Conservation (phyloP, 2,329 filamentous ascomycete genomes). For the Phyllosticta paracitricarpa region DNA sequence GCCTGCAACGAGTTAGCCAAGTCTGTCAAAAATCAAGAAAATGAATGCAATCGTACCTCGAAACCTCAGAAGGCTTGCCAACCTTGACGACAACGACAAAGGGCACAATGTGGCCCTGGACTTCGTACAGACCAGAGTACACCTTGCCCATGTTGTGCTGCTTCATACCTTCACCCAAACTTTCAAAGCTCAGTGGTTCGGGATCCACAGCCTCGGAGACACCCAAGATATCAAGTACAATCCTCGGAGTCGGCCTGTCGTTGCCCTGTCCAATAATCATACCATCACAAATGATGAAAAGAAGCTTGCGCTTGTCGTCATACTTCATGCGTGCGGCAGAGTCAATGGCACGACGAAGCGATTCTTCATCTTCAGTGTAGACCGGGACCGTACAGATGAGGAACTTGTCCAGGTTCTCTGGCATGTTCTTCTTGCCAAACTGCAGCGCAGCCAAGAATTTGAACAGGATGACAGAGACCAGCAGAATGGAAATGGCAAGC, state of each 20-base stretch:
- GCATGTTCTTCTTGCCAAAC: conserved; percentile 81
- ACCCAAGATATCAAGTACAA: conserved; percentile 91
- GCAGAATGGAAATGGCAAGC: conserved; percentile 69
- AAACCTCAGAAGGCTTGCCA: conserved; percentile 70
- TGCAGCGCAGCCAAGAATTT: conserved; percentile 96
- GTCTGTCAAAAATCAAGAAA: not conserved
- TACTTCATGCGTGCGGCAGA: conserved; percentile 93
- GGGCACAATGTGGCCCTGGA: conserved; percentile 94
- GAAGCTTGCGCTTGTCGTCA: conserved; percentile 94
- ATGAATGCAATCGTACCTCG: conserved; percentile 25
- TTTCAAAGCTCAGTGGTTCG: conserved; percentile 92
- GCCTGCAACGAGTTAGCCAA: conserved; percentile 29
- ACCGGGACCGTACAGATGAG: conserved; percentile 95
- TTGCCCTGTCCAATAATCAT: conserved; percentile 95
- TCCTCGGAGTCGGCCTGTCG: conserved; percentile 92
- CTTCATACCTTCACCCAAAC: conserved; percentile 87
- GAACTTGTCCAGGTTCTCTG: conserved; percentile 96
- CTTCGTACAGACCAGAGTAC: conserved; percentile 95
- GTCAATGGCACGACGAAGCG: conserved; percentile 90
- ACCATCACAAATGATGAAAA: conserved; percentile 93
- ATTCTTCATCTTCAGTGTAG: conserved; percentile 98
- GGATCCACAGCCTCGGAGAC: conserved; percentile 90
- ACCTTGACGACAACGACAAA: conserved; percentile 97
- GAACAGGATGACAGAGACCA: conserved; percentile 77
- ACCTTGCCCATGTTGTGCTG: conserved; percentile 99